Evolutionary conservation across 2,329 filamentous ascomycete genomes (phyloP), one percentile per base, ranked within the genome.

Genomic region (Clonostachys rosea): DNA sequence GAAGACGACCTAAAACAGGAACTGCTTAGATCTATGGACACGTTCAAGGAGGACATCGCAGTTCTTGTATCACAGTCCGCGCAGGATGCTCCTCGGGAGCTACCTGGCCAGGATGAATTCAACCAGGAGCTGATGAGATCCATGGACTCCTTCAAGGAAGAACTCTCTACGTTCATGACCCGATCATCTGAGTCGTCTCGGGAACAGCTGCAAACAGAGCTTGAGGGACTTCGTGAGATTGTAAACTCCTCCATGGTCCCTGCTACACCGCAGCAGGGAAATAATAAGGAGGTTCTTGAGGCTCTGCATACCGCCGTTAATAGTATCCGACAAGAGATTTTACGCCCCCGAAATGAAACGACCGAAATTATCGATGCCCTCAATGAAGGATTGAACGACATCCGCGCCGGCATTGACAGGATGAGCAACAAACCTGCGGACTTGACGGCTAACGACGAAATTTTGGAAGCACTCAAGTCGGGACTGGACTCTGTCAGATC

Each of bases 321-420:
- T 50, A 80, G 78, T 40, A 76, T 96, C 34, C 81, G 89, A 6
- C 75, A 80, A 14, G 91, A 96, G 54, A 79, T 96, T 44, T 85
- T 85, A 8, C 72, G 79, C 13, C 78, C 79, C 4, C 73, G 79
- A 41, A 72, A 77, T 14, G 89, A 91, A 53, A 92, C 90, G 0
- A 87, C 90, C 45, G 91, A 96, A 59, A 88, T 96, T 11, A 75
- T 97, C 2, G 90, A 96, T 60, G 88, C 91, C 1, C 74, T 97
- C 46, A 91, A 95, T 49, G 91, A 96, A 63, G 91, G 91, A 3
- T 77, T 97, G 7, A 84, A 87, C 51, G 84, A 86, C 43, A 74
- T 97, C 9, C 83, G 88, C 24, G 74, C 76, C 30, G 86, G 90
- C 51, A 86, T 97, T 48, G 91, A 96, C 49, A 78, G 75, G 59